Evolutionary conservation across 2,329 filamentous ascomycete species (phyloP), one percentile per base, ranked within the genome.

Genomic region (Paraphoma chrysanthemicola): DNA sequence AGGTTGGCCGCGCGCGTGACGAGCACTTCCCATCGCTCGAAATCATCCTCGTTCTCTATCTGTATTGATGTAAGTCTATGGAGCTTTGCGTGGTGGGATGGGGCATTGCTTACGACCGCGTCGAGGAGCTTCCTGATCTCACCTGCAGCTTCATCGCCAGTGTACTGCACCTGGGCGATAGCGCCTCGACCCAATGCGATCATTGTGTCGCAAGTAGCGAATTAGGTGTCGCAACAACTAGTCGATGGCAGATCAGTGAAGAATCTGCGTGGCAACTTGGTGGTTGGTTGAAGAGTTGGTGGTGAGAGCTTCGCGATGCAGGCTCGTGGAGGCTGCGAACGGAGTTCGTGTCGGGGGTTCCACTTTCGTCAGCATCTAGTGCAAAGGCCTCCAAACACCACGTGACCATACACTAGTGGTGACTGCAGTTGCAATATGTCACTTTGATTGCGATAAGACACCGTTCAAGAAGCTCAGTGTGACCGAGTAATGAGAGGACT

Each of bases 21-120:
- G 54, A 98, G 86, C 77, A 92, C 94, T 79, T 98, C 94, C 95
- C 95, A 99, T 59, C 86, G 86, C 69, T 97, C 94, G 71, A 97
- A 98, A 73, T 92, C 93, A 77, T 99, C 95, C 11, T 92, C 86
- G 65, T 97, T 91, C 56, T 85, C 83, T 50, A 81, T 66, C 86
- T 89, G 66, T 38, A 62, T 4, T 23, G 4, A 31, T 30, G 51
- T 73, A 51, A 73, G 68, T 46, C 46, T 16, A 44, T 23, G 38
- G 6, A 14, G 6, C 2, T 10, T 6, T 33, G 17, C 9, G 36
- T 16, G 42, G 18, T 41, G 43, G 28, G 23, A 23, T 46, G 14
- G 16, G 56, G 29, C 47, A 6, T 10, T 14, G 82, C 89, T 71
- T 84, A 96, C 93, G 71, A 96, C 86, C 72, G 93, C 90, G 51